phyloP scores from a whole-genome alignment of 2,329 filamentous ascomycete genomes.

The Colletotrichum eleusines region DNA sequence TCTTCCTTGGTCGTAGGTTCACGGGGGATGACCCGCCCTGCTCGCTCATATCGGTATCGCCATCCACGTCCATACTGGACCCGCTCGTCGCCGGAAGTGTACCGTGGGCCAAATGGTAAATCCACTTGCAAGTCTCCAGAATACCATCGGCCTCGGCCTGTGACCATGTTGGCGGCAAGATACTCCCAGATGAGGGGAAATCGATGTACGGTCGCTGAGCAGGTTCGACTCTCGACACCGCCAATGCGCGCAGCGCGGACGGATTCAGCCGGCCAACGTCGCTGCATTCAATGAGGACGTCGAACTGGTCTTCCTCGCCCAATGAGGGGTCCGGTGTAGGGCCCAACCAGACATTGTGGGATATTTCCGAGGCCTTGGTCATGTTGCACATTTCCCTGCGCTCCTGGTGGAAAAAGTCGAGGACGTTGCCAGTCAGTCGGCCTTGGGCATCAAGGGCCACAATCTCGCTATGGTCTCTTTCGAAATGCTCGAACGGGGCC shows the following conservation, averaged over 20 bases:
- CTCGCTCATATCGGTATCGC: slow-evolving; percentile 66
- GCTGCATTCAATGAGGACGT: slow-evolving; percentile 89
- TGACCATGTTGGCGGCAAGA: slow-evolving; percentile 86
- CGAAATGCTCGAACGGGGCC: slow-evolving; percentile 77
- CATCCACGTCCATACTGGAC: slow-evolving; percentile 57
- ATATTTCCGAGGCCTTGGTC: slow-evolving; percentile 90
- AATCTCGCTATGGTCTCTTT: slow-evolving; percentile 75
- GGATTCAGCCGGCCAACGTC: slow-evolving; percentile 85
- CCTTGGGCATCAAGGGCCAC: slow-evolving; percentile 82
- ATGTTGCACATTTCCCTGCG: slow-evolving; percentile 92
- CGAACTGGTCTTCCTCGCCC: slow-evolving; percentile 73
- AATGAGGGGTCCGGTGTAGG: slow-evolving; percentile 80
- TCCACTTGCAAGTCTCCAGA: slow-evolving; percentile 89
- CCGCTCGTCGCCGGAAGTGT: slow-evolving; percentile 51
- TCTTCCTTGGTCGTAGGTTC: slow-evolving; percentile 66
- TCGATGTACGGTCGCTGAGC: slow-evolving; percentile 66
- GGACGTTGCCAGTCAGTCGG: slow-evolving; percentile 77
- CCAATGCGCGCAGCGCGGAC: slow-evolving; percentile 72
- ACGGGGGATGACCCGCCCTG: slow-evolving; percentile 31
- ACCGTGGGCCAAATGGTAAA: slow-evolving; percentile 84
- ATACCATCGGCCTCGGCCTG: slow-evolving; percentile 87
- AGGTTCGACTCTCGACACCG: slow-evolving; percentile 63
- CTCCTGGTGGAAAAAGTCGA: slow-evolving; percentile 93
- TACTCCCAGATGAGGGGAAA: slow-evolving; percentile 95
- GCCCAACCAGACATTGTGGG: slow-evolving; percentile 89